Evolutionary conservation across 2,329 filamentous ascomycete genomes (phyloP).

Genomic region (Zelopaecilomyces penicillatus): DNA sequence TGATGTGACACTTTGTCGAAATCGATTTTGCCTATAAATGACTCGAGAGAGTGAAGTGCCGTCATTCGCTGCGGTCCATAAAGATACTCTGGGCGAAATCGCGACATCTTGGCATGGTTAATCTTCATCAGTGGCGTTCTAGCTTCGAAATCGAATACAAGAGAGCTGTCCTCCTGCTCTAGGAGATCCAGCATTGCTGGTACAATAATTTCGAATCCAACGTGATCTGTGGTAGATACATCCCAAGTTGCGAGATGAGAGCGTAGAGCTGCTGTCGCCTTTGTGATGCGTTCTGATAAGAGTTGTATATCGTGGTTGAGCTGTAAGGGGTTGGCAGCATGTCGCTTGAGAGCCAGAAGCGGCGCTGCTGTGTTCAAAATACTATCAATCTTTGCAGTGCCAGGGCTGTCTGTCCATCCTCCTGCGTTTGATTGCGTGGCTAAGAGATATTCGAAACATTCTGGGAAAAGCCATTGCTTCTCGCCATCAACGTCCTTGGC

Average conservation of each 20-base stretch:
- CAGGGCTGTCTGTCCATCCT: conserved; percentile 1
- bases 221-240: conserved; percentile 7
- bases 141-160: conserved; percentile 6
- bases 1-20: conserved; percentile 11
- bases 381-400: conserved; percentile 6
- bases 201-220: conserved; percentile 13
- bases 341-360: conserved; percentile 8
- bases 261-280: conserved; percentile 1
- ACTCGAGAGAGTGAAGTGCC: conserved; percentile 12
- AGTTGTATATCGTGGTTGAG: background rate
- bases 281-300: background rate
- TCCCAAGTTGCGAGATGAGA: conserved; percentile 6
- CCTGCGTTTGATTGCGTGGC: conserved; percentile 5
- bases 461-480: conserved; percentile 11
- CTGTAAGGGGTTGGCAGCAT: conserved; percentile 2
- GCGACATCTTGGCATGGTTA: conserved; percentile 3
- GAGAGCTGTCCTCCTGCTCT: background rate
- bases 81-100: background rate
- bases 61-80: background rate
- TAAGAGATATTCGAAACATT: conserved; percentile 11
- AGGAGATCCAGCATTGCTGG: conserved; percentile 8
- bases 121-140: background rate
- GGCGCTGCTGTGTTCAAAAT: conserved; percentile 12
- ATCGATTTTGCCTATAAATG: conserved; percentile 11
- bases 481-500: conserved; percentile 1